These are phyloP conservation scores for Hypocrella siamensis DNA, from an alignment of 2,329 filamentous ascomycete species.

Conservation along the genomic window DNA sequence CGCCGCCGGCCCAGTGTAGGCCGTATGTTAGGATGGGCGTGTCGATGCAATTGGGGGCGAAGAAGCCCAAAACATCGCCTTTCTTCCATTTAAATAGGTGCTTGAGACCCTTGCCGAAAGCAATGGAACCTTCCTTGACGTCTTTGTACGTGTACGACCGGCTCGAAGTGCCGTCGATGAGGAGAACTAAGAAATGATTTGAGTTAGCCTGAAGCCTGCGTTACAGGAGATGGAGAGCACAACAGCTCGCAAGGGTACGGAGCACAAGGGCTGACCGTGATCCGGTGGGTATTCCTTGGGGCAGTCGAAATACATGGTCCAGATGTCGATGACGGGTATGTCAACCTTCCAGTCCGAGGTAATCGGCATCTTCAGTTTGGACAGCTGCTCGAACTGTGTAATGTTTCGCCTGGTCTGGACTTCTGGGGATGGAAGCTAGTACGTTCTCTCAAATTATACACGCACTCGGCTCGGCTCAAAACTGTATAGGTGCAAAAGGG, in stretches of 20 bases:
- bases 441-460: too few species aligned
- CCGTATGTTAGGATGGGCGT: conserved; percentile 65
- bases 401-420: too few species aligned
- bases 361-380: conserved; percentile 60
- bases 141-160: conserved; percentile 55
- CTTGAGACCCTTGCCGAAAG: conserved; percentile 70
- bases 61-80: conserved; percentile 70
- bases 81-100: conserved; percentile 63
- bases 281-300: conserved; percentile 54
- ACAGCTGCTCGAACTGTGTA: too few species aligned
- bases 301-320: conserved; percentile 61
- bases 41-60: conserved; percentile 76
- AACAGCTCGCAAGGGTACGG: too few species aligned
- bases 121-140: conserved; percentile 46
- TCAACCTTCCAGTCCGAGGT: conserved; percentile 50
- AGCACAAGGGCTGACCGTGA: conserved; percentile 39
- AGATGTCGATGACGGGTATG: conserved; percentile 64
- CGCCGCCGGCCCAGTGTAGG: conserved; percentile 66
- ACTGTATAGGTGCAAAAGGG: too few species aligned
- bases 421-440: too few species aligned
- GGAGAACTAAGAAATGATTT: conserved; percentile 44
- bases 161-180: conserved; percentile 57
- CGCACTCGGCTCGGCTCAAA: too few species aligned
- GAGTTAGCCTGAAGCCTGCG: conserved; percentile 2
- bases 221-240: too few species aligned